A percentile compares a stretch with the other conserved stretches of the same genome.
phyloP scores from a whole-genome alignment of 2,329 filamentous ascomycete species.

The Penicillium capsulatum region DNA sequence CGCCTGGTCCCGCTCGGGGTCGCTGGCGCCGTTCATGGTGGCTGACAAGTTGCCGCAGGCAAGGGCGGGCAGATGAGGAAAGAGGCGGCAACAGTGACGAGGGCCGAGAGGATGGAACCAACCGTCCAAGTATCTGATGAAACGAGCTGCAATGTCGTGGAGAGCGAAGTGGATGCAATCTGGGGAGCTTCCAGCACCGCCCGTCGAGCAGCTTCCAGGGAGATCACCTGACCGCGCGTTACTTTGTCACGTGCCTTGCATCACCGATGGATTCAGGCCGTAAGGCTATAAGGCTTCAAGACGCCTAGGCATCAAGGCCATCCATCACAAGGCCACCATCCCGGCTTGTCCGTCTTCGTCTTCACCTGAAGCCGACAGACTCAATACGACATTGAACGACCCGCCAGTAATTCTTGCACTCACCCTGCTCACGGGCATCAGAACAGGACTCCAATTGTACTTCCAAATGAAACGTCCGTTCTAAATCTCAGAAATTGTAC shows the following conservation, averaged over 20 bases:
- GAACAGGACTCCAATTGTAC: no score
- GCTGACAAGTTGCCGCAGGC: slow-evolving; percentile 9
- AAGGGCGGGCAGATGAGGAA: slow-evolving; percentile 2
- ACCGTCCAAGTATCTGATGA: slow-evolving; percentile 9
- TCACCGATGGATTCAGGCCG: slow-evolving; percentile 6
- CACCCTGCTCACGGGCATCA: no score
- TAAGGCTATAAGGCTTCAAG: not conserved
- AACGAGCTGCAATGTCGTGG: slow-evolving; percentile 17
- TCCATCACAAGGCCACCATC: no score
- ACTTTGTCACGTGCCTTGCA: slow-evolving; percentile 16
- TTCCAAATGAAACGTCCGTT: no score
- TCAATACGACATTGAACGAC: slow-evolving; percentile 12
- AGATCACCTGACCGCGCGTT: slow-evolving; percentile 16
- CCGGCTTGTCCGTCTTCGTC: slow-evolving; percentile 21
- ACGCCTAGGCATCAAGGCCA: no score
- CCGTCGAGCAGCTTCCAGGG: slow-evolving; percentile 21
- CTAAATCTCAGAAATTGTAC: no score
- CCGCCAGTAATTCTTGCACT: slow-evolving; percentile 4
- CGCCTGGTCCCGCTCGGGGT: slow-evolving; percentile 61
- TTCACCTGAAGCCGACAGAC: slow-evolving; percentile 2
- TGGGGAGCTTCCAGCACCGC: slow-evolving; percentile 29
- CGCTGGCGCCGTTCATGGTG: slow-evolving; percentile 40
- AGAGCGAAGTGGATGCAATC: slow-evolving; percentile 16
- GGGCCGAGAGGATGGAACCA: slow-evolving; percentile 1
- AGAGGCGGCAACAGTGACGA: not conserved